Conservation (phyloP, 306 rosid species). For the Carpinus fangiana region DNA sequence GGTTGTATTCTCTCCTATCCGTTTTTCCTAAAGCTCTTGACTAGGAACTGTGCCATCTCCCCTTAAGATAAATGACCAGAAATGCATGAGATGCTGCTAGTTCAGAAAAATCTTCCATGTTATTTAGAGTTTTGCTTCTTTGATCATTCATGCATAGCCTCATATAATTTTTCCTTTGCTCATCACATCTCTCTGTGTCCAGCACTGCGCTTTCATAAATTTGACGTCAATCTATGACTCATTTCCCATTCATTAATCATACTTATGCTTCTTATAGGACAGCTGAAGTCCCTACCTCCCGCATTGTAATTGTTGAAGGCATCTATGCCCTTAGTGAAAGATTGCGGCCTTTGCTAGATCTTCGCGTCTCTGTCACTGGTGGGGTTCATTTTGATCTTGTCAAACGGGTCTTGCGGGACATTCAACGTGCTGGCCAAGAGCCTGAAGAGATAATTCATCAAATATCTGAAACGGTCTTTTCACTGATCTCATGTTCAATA, state of each 20-base stretch:
- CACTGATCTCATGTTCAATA: constrained; percentile 39
- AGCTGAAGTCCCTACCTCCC: constrained; percentile 85
- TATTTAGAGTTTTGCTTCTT: too few species aligned
- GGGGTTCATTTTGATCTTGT: constrained; percentile 99
- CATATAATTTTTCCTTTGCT: not conserved
- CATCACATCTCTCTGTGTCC: not conserved
- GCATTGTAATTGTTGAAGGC: constrained; percentile 86
- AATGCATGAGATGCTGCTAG: too few species aligned
- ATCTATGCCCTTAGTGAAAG: constrained; percentile 90
- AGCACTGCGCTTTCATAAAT: not conserved
- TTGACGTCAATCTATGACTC: not conserved
- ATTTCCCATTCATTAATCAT: constrained; percentile 22
- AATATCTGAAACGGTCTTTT: constrained; percentile 92
- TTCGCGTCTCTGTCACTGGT: constrained; percentile 95
- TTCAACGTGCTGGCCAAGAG: constrained; percentile 96
- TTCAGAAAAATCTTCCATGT: too few species aligned
- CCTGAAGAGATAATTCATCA: constrained; percentile 99
- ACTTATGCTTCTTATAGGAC: constrained; percentile 56
- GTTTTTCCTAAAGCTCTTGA: constrained; percentile 13
- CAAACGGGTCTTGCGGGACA: constrained; percentile 95
- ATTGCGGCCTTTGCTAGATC: constrained; percentile 88
- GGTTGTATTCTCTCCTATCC: constrained; percentile 51
- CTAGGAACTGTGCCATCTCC: constrained; percentile 13
- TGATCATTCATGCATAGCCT: not conserved
- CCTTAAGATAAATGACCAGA: not conserved